Base-by-base conservation (phyloP, 495 filamentous ascomycete species). In the Lasiosphaeria miniovina region DNA sequence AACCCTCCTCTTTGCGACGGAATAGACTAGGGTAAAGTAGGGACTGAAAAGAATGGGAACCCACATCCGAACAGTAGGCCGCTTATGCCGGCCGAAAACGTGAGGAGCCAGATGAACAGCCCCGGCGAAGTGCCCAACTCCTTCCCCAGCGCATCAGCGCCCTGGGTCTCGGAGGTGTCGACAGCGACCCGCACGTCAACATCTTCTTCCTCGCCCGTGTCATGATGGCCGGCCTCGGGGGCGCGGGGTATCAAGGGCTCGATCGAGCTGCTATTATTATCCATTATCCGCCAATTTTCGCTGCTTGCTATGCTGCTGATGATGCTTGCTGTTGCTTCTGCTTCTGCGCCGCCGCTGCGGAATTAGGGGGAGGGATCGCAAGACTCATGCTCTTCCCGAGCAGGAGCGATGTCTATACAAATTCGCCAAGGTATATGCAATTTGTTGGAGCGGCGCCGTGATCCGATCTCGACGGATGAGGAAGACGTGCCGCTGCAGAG, bases 31-130 rank as follows among this genome's bases (percentile, higher is more conserved):
- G 2, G 24, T 24, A 24, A 24, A 24, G 24, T 24, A 24, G 24
- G 24, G 24, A 24, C 24, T 24, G 2, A 24, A 35, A 43, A 35
- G 32, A 33, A 10, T 34, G 52, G 33, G 49, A 55, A 86, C 89
- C 82, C 80, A 82, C 93, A 96, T 60, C 92, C 92, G 74, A 96
- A 96, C 2, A 96, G 72, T 12, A 96, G 78, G 5, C 92, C 92
- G 60, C 87, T 90, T 36, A 96, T 89, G 4, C 90, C 90, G 8
- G 92, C 91, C 31, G 88, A 86, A 53, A 91, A 77, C 3, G 92
- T 91, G 12, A 96, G 76, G 3, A 84, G 72, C 88, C 90, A 94
- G 58, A 95, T 75, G 50, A 81, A 84, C 36, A 75, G 55, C 0
- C 75, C 69, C 7, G 75, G 74, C 4, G 69, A 57, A 7, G 60